A percentile compares a stretch with the other conserved stretches of the same genome.
Evolutionary conservation across 768 basidiomycete genomes (phyloP).

Genomic region (Pleurotus tuber-regium): DNA sequence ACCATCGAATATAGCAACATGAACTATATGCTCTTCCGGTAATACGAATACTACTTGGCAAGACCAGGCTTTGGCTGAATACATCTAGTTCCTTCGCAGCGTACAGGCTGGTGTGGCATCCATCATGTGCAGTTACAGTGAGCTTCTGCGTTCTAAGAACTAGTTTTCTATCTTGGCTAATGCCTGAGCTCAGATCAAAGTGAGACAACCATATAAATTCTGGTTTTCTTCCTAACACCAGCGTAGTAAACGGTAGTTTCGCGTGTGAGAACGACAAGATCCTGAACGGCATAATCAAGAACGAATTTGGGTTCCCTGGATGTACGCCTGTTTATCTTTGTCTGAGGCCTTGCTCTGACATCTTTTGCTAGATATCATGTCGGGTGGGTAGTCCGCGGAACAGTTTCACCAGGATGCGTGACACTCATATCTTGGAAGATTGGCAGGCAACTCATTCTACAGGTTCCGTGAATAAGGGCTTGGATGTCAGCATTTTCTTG

Average conservation of each 20-base stretch:
- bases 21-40: constrained; percentile 57
- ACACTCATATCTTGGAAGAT: constrained; percentile 31
- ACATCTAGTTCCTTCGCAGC: constrained; percentile 46
- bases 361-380: constrained; percentile 38
- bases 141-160: no score
- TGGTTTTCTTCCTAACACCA: background rate
- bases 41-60: no score
- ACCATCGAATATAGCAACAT: constrained; percentile 34
- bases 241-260: constrained; percentile 50
- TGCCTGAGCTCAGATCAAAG: constrained; percentile 34
- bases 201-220: constrained; percentile 11
- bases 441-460: constrained; percentile 68
- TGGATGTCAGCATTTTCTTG: constrained; percentile 46
- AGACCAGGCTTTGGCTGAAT: background rate
- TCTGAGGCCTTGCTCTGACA: constrained; percentile 8
- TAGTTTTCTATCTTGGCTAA: no score
- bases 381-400: constrained; percentile 30
- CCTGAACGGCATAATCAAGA: constrained; percentile 61
- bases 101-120: constrained; percentile 65
- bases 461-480: constrained; percentile 53
- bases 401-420: background rate
- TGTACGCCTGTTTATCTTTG: constrained; percentile 34
- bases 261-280: constrained; percentile 63
- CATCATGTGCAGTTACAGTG: constrained; percentile 67
- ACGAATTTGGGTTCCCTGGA: constrained; percentile 66